Base-by-base conservation (phyloP, 495 filamentous ascomycete genomes). In the Diplogelasinospora grovesii region DNA sequence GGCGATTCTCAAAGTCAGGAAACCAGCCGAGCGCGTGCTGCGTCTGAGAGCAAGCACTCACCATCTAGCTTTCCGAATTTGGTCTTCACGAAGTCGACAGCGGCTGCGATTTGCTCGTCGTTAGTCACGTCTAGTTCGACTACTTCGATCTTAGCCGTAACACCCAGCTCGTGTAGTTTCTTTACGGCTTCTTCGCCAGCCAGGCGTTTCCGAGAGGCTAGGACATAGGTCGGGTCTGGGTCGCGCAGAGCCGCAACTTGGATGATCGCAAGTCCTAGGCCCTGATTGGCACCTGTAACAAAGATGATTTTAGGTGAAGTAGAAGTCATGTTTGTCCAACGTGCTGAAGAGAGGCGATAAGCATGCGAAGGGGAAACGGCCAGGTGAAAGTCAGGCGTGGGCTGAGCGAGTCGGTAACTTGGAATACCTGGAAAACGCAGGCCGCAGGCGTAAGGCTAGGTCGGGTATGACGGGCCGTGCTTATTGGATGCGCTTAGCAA, bases 41-140 rank as follows among this genome's bases (percentile, higher is more conserved):
- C n/a, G n/a, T n/a, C n/a, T n/a, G n/a, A n/a, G n/a, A n/a, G n/a
- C n/a, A n/a, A n/a, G 1, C 8, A 14, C 1, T 1, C 14, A 36
- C 32, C 35, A 9, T 38, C 22, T 5, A 38, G 35, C 6, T 16
- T 10, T 10, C 35, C 35, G 35, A 14, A 38, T 3, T 2, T 26
- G 8, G 8, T 38, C 3, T 10, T 16, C 3, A 38, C 23, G 23
- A 14, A 15, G 8, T 38, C 8, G 9, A 38, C 35, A 2, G 22
- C 35, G 21, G 35, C 22, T 1, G 22, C 11, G 20, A 38, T 25
- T 5, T 38, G 21, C 4, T 38, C 21, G 35, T 38, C 35, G 22
- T 38, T 38, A n/a, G 22, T 26, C 8, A 38, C 35, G 21, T 38
- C 35, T 10, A 38, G 35, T 16, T 38, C 5, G 13, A 38, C 21